Percentiles rank a stretch among this genome's conserved stretches.
Evolutionary conservation across 306 rosid genomes (phyloP).

Genomic region (Macrotyloma uniflorum): DNA sequence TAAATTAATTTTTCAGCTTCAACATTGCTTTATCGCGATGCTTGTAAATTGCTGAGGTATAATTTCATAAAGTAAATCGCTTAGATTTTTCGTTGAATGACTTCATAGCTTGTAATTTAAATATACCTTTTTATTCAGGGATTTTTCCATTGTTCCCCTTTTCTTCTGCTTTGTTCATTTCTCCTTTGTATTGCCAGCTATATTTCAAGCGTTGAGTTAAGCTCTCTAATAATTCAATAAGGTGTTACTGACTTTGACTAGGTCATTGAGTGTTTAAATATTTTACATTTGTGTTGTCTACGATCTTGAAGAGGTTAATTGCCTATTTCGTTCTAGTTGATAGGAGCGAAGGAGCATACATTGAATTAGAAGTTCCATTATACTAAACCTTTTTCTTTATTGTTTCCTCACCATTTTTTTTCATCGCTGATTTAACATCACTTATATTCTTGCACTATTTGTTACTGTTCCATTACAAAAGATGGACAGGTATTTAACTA

Average conservation of each 20-base stretch:
- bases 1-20: slow-evolving; percentile 57
- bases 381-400: background rate
- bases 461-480: too few species aligned
- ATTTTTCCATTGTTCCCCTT: slow-evolving; percentile 29
- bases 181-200: background rate
- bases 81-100: slow-evolving; percentile 33
- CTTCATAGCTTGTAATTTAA: slow-evolving; percentile 29
- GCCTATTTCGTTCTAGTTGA: background rate
- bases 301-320: background rate
- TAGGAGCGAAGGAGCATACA: background rate
- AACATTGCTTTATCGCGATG: slow-evolving; percentile 50
- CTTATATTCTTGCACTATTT: too few species aligned
- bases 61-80: slow-evolving; percentile 45
- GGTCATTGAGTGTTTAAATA: background rate
- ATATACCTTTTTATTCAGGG: slow-evolving; percentile 34
- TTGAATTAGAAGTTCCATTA: background rate
- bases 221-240: slow-evolving; percentile 16
- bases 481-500: too few species aligned
- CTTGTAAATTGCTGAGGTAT: slow-evolving; percentile 74
- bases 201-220: background rate
- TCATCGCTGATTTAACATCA: too few species aligned
- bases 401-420: background rate
- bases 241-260: background rate
- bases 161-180: slow-evolving; percentile 12
- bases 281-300: background rate